These are phyloP conservation scores for Nadsonia commutata DNA, from an alignment of 1,139 yeast species.

Conservation along the genomic window DNA sequence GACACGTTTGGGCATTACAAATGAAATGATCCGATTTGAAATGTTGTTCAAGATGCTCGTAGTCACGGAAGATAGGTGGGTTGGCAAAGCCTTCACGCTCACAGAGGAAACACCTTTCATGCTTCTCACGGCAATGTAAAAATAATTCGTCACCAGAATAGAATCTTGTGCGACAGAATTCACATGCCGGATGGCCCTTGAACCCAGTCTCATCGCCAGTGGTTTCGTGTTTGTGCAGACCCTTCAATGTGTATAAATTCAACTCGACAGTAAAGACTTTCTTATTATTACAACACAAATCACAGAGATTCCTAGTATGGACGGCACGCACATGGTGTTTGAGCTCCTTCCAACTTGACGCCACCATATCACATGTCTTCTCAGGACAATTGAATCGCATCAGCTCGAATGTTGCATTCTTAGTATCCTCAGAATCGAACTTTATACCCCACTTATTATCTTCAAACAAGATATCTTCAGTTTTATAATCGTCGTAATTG, in stretches of 20 bases:
- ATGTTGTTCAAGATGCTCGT: constrained; percentile 59
- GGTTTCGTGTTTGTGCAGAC: constrained; percentile 53
- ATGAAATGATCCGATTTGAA: constrained; percentile 60
- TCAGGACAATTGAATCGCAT: constrained; percentile 45
- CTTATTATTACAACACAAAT: constrained; percentile 60
- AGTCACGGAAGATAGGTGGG: constrained; percentile 70
- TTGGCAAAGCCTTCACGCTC: constrained; percentile 41
- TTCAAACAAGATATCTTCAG: constrained; percentile 22
- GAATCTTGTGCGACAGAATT: constrained; percentile 62
- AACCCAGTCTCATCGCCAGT: constrained; percentile 61
- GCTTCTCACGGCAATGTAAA: constrained; percentile 68
- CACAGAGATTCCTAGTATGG: constrained; percentile 56
- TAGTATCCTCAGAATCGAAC: constrained; percentile 19
- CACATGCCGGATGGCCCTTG: constrained; percentile 81
- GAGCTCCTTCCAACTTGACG: constrained; percentile 39
- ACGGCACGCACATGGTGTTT: constrained; percentile 47
- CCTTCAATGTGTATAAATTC: constrained; percentile 43
- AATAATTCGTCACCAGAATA: constrained; percentile 83
- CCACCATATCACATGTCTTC: constrained; percentile 28
- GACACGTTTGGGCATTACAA: constrained; percentile 69
- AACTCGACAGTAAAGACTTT: constrained; percentile 67
- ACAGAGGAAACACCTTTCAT: constrained; percentile 85
- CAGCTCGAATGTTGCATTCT: constrained; percentile 34
- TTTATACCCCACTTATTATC: constrained; percentile 18
- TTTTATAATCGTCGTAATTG: constrained; percentile 27